Conservation (phyloP, 495 filamentous ascomycete genomes). For the Daldinia grandis region DNA sequence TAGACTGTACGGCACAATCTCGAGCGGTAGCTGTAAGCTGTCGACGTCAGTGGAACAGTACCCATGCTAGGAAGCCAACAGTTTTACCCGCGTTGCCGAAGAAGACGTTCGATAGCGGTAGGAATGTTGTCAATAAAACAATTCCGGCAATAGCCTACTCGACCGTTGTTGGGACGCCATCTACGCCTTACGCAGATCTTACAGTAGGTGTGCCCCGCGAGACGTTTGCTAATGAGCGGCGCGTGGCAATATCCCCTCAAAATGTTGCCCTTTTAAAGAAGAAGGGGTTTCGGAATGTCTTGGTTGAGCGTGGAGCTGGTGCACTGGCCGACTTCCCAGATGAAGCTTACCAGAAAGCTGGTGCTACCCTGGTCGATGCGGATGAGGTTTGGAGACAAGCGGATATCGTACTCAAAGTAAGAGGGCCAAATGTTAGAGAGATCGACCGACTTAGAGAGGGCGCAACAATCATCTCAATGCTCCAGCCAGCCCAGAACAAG, state of each 20-base stretch:
- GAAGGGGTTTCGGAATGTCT: slow-evolving; percentile 76
- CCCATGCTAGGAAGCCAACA: slow-evolving; percentile 38
- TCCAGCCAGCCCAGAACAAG: slow-evolving; percentile 78
- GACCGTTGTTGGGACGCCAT: slow-evolving; percentile 53
- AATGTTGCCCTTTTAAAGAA: slow-evolving; percentile 80
- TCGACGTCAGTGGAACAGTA: slow-evolving; percentile 43
- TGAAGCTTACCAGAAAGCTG: slow-evolving; percentile 73
- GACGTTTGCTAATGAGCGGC: slow-evolving; percentile 73
- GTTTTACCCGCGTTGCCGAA: slow-evolving; percentile 40
- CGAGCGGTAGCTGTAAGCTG: slow-evolving; percentile 13
- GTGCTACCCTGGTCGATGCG: slow-evolving; percentile 72
- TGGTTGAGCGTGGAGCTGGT: slow-evolving; percentile 80
- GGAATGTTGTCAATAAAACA: slow-evolving; percentile 16
- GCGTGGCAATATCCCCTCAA: slow-evolving; percentile 80
- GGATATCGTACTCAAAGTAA: slow-evolving; percentile 82
- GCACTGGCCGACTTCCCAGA: slow-evolving; percentile 75
- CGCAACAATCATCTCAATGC: slow-evolving; percentile 75
- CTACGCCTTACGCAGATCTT: slow-evolving; percentile 71
- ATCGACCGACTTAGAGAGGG: slow-evolving; percentile 67
- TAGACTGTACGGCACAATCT: slow-evolving; percentile 36
- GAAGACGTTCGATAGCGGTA: slow-evolving; percentile 19
- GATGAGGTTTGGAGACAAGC: slow-evolving; percentile 70
- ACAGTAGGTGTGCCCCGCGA: slow-evolving; percentile 78
- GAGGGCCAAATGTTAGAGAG: slow-evolving; percentile 72
- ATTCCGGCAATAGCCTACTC: slow-evolving; percentile 44